These are phyloP conservation scores for Exophiala dermatitidis DNA, from an alignment of 2,329 filamentous ascomycete genomes.

Conservation along the genomic window DNA sequence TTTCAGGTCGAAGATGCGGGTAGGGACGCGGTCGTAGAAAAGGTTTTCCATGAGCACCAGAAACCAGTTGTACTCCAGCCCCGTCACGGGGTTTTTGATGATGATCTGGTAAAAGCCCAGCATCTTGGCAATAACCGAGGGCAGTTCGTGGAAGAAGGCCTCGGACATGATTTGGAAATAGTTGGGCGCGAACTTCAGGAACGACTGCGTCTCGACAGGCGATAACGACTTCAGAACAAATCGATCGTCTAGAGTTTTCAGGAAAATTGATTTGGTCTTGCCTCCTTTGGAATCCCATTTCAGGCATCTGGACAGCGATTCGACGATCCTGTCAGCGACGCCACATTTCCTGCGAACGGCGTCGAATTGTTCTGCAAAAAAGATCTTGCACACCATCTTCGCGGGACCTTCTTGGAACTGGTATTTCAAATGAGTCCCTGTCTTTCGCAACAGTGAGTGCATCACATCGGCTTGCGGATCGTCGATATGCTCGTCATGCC, in stretches of 20 bases:
- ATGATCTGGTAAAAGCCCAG: constrained; percentile 95
- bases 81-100: constrained; percentile 88
- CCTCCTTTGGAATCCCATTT: constrained; percentile 98
- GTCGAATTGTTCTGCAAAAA: constrained; percentile 97
- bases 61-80: constrained; percentile 89
- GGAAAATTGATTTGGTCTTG: constrained; percentile 93
- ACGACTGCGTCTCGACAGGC: constrained; percentile 84
- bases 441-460: constrained; percentile 72
- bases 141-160: constrained; percentile 87
- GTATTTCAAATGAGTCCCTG: constrained; percentile 90
- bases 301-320: constrained; percentile 86
- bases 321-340: constrained; percentile 85
- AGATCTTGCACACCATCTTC: constrained; percentile 95
- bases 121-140: constrained; percentile 98
- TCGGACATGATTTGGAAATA: constrained; percentile 98
- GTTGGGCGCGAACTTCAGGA: constrained; percentile 88
- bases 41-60: constrained; percentile 94
- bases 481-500: constrained; percentile 16
- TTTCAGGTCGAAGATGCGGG: constrained; percentile 89
- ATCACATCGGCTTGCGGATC: constrained; percentile 68
- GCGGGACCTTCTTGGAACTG: constrained; percentile 92
- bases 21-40: constrained; percentile 89
- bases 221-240: constrained; percentile 89
- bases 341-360: constrained; percentile 88
- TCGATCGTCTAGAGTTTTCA: constrained; percentile 92